phyloP scores from a whole-genome alignment of 306 rosid species.

The Arachis stenosperma region DNA sequence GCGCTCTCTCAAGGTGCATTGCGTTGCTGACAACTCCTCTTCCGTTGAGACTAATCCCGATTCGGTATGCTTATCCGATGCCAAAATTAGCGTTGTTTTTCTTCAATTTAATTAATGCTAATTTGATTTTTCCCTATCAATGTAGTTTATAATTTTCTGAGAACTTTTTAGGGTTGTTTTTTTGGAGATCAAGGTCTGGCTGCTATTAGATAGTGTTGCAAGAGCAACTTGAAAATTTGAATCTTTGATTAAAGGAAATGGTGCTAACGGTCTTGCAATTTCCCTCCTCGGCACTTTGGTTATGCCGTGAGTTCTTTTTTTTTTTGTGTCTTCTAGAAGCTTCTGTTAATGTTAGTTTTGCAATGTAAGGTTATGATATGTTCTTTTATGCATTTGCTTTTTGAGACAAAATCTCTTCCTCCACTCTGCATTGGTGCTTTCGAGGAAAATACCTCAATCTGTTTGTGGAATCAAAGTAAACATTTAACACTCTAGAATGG shows the following conservation, averaged over 20 bases:
- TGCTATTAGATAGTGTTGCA: no score
- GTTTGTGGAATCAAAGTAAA: constrained; percentile 69
- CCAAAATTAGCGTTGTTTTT: no score
- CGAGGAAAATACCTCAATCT: constrained; percentile 83
- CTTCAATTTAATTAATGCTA: no score
- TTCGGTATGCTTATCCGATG: no score
- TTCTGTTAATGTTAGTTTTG: not conserved
- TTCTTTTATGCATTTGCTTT: constrained; percentile 15
- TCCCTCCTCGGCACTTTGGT: constrained; percentile 97
- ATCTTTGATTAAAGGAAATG: constrained; percentile 55
- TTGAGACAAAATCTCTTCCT: constrained; percentile 88
- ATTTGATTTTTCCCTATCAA: no score
- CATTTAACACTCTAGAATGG: not conserved
- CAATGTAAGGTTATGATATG: not conserved
- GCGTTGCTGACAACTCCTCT: no score
- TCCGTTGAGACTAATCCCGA: no score
- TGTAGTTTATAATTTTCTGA: no score
- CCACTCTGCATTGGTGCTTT: constrained; percentile 90
- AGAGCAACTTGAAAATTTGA: no score
- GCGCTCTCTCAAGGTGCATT: no score
- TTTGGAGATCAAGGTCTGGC: no score
- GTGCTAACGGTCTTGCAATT: constrained; percentile 89
- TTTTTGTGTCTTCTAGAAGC: not conserved
- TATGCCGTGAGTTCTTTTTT: constrained; percentile 72
- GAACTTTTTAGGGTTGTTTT: no score